Conservation (phyloP, 2,329 filamentous ascomycete species). For the Arthroderma uncinatum region DNA sequence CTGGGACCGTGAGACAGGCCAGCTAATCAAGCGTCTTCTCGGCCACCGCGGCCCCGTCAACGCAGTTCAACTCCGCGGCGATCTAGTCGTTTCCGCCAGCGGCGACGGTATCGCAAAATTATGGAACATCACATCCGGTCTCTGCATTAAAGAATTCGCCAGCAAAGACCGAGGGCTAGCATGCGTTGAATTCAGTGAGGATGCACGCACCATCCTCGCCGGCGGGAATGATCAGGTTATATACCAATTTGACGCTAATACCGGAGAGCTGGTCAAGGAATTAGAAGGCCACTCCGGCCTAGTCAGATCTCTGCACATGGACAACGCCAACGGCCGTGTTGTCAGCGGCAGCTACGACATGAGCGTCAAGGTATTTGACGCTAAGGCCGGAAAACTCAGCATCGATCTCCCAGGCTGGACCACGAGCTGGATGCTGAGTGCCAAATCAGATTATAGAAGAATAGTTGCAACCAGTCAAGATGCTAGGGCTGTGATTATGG, state of each 20-base stretch:
- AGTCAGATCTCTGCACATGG: constrained; percentile 82
- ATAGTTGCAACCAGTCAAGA: constrained; percentile 94
- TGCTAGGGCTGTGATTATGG: constrained; percentile 81
- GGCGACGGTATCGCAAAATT: constrained; percentile 89
- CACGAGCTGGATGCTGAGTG: constrained; percentile 88
- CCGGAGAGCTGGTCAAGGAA: constrained; percentile 68
- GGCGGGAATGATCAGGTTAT: constrained; percentile 94
- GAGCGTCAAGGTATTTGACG: constrained; percentile 89
- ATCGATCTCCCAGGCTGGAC: constrained; percentile 92
- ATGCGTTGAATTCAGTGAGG: constrained; percentile 90
- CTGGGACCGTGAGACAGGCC: constrained; percentile 75
- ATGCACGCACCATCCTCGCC: constrained; percentile 84
- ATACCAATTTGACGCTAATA: constrained; percentile 90
- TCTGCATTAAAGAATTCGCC: constrained; percentile 78
- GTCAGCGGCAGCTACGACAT: constrained; percentile 91
- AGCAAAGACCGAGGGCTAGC: constrained; percentile 89
- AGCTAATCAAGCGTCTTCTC: constrained; percentile 62
- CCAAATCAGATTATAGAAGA: constrained; percentile 88
- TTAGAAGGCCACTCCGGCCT: constrained; percentile 75
- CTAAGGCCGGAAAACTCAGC: constrained; percentile 64
- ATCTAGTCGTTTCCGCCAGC: constrained; percentile 83
- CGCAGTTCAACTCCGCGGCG: constrained; percentile 86
- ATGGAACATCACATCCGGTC: constrained; percentile 85
- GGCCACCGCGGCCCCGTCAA: constrained; percentile 92
- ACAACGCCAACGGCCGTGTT: constrained; percentile 72